Evolutionary conservation across 345 rosid species (phyloP), one percentile per base, ranked within the genome.

Genomic region (Eutrema heterophyllum): DNA sequence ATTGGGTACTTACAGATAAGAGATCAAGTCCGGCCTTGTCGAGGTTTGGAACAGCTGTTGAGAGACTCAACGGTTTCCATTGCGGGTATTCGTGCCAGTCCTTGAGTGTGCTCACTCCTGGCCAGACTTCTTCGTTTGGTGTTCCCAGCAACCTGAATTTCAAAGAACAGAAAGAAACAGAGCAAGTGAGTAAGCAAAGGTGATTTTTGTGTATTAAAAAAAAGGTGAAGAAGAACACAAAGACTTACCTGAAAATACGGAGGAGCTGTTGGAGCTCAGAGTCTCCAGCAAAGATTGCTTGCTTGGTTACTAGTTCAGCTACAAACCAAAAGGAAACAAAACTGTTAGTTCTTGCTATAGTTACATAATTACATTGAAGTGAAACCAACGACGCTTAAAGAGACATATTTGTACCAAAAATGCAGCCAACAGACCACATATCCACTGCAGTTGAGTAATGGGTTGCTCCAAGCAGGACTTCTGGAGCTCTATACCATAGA

Each of bases 1-100:
- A 24, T 21, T 21, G 12, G 45, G 21, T 15, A 78, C 87, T 89
- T 80, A 95, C 99, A 1, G 85, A 71, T 60, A 95, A 82, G 65
- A 95, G 86, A 83, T 95, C 88, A 40, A 88, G 62, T 48, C 99
- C 99, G 12, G 89, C 78, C 38, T 82, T 68, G 5, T 90, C 94
- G 64, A 95, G 82, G 61, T 83, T 80, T 40, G 92, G 89, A 41
- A 95, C 92, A 71, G 84, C 89, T 9, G 88, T 67, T 40, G 91
- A 81, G 75, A 95, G 80, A 67, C 76, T 81, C 73, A 85, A 87
- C 9, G 96, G 87, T 61, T 76, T 92, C 99, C 99, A 95, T 26
- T 90, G 94, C 0, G 99, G 98, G 82, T 95, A 95, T 75, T 88
- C 99, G 40, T 95, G 99, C 99, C 99, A 95, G 84, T 92, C 92